Percentiles rank a stretch among this genome's conserved stretches.
phyloP scores from a whole-genome alignment of 1,284 basidiomycete genomes.

The Neolentinus lepideus region DNA sequence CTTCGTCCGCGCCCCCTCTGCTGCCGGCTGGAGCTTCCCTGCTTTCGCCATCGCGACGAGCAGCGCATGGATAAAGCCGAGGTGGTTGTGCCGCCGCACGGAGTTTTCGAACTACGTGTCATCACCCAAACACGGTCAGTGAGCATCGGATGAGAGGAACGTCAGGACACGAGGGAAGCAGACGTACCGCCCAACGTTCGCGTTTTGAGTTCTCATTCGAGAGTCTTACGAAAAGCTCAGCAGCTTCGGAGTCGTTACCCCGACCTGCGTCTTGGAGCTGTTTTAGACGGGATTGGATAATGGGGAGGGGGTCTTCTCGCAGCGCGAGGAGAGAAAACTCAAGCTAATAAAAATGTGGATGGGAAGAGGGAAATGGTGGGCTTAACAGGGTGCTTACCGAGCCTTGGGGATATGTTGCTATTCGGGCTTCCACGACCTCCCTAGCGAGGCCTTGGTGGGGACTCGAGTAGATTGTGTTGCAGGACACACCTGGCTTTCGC shows the following conservation, averaged over 20 bases:
- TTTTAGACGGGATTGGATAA: constrained; percentile 51
- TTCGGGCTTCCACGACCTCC: constrained; percentile 79
- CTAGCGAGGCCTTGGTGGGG: constrained; percentile 26
- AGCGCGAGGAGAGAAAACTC: constrained; percentile 90
- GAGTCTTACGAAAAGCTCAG: constrained; percentile 54
- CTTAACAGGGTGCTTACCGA: constrained; percentile 46
- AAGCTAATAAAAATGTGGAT: constrained; percentile 37
- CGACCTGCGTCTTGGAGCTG: constrained; percentile 32
- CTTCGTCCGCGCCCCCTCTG: constrained; percentile 23
- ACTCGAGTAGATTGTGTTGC: constrained; percentile 4
- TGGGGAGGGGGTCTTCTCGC: constrained; percentile 71
- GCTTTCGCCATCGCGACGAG: constrained; percentile 62
- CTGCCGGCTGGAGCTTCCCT: constrained; percentile 31
- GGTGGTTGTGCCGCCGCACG: constrained; percentile 74
- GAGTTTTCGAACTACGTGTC: constrained; percentile 69
- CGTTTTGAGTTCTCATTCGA: constrained; percentile 75
- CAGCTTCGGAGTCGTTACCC: constrained; percentile 36
- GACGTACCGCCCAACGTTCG: constrained; percentile 72
- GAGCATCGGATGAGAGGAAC: no score
- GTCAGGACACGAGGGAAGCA: constrained; percentile 1
- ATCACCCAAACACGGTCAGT: no score
- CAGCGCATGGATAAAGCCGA: constrained; percentile 71
- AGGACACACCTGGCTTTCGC: constrained; percentile 60
- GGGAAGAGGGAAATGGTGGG: constrained; percentile 3
- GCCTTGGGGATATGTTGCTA: constrained; percentile 80